phyloP scores from a whole-genome alignment of 2,329 filamentous ascomycete species.

The Hymenoscyphus infarciens region DNA sequence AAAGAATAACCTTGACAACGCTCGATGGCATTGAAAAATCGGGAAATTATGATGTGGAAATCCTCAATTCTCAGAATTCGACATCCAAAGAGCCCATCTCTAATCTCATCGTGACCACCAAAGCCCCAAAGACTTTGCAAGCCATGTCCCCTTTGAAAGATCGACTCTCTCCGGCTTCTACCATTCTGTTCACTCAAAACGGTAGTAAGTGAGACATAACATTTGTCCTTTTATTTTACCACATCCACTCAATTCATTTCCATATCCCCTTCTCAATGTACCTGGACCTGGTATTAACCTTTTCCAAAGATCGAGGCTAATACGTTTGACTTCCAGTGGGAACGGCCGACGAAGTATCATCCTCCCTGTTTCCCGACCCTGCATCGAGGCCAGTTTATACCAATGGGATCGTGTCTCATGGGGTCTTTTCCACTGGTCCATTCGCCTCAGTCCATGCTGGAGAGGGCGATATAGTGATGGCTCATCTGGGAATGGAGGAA shows the following conservation, averaged over 20 bases:
- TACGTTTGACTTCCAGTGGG: constrained; percentile 54
- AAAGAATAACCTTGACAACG: constrained; percentile 20
- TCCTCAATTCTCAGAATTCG: constrained; percentile 4
- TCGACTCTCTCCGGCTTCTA: constrained; percentile 61
- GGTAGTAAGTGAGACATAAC: constrained; percentile 43
- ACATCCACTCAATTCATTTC: no score
- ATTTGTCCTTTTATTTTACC: not conserved
- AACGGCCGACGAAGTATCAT: constrained; percentile 54
- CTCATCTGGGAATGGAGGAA: not conserved
- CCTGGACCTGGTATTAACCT: not conserved
- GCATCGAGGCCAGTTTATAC: constrained; percentile 66
- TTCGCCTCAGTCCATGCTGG: constrained; percentile 54
- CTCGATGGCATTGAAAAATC: constrained; percentile 25
- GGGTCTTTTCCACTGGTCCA: constrained; percentile 47
- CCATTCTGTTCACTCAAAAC: constrained; percentile 82
- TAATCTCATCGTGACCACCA: constrained; percentile 76
- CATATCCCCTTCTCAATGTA: not conserved
- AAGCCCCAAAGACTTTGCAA: constrained; percentile 64
- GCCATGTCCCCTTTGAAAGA: constrained; percentile 56
- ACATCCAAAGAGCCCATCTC: constrained; percentile 45
- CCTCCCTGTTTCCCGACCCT: constrained; percentile 56
- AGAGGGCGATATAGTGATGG: constrained; percentile 31
- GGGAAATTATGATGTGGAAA: constrained; percentile 25
- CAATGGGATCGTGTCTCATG: constrained; percentile 59
- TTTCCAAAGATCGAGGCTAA: not conserved